A percentile compares a stretch with the other conserved stretches of the same genome.
These are phyloP conservation scores for Trichosporon ovoides DNA, from an alignment of 1,284 basidiomycete genomes.

Conservation along the genomic window DNA sequence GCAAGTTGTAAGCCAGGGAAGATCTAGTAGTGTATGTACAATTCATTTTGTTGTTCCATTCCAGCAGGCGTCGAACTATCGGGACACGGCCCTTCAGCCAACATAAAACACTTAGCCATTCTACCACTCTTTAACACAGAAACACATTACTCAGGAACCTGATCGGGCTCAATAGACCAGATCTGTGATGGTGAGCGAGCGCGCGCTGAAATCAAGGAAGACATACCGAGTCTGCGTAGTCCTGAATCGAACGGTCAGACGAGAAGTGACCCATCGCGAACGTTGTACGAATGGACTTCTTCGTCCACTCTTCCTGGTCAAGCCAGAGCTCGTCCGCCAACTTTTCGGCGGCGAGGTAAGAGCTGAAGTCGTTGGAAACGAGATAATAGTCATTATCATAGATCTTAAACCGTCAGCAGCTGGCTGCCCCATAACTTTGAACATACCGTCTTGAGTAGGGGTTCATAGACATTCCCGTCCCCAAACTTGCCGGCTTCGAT, in stretches of 20 bases:
- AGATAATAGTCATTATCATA: slow-evolving; percentile 60
- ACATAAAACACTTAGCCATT: neutral
- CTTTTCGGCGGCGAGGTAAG: slow-evolving; percentile 71
- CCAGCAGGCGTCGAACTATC: too few species aligned
- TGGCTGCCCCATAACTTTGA: neutral
- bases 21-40: neutral
- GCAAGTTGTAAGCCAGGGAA: slow-evolving; percentile 11
- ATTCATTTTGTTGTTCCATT: slow-evolving; percentile 1
- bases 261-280: slow-evolving; percentile 91
- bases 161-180: slow-evolving; percentile 42
- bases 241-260: slow-evolving; percentile 80
- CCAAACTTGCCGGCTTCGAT: slow-evolving; percentile 71
- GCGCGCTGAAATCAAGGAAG: neutral
- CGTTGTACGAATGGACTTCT: slow-evolving; percentile 78
- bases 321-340: slow-evolving; percentile 82
- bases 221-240: slow-evolving; percentile 61
- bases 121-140: neutral
- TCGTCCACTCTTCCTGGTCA: slow-evolving; percentile 76
- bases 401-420: slow-evolving; percentile 17
- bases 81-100: too few species aligned
- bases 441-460: slow-evolving; percentile 52
- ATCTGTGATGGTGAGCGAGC: slow-evolving; percentile 23
- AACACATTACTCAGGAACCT: slow-evolving; percentile 28
- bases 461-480: slow-evolving; percentile 68
- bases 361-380: slow-evolving; percentile 83